Base-by-base conservation (phyloP, 305 asterid species). In the Withania somnifera region DNA sequence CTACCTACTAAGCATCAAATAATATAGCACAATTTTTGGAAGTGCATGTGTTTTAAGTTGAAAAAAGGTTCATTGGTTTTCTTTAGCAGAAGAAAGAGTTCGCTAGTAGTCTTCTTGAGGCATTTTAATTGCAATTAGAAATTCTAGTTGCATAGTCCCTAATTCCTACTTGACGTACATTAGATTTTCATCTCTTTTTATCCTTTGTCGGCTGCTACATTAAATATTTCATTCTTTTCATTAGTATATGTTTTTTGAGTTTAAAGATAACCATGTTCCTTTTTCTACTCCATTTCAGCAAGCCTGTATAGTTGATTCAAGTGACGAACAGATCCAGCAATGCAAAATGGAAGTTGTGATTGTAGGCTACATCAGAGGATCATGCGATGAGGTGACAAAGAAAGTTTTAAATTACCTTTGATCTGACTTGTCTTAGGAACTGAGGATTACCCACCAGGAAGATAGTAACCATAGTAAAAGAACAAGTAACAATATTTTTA, bases 281-380 rank as follows among this genome's bases (percentile, higher is more conserved):
- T 51, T 66, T 60, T 22, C 50, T 84, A 81, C 82, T 61, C 77
- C 76, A 69, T 81, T 68, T 30, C 91, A 93, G 98, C 85, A 89
- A 88, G 90, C 88, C 77, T 88, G 87, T 79, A 32, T 89, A 50
- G 42, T 91, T 14, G 83, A 88, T 52, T 89, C 82, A 77, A 82
- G 71, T 77, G 85, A 83, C 5, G 88, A 71, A 26, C 66, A 81
- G 80, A 40, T 61, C 50, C 6, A 86, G 42, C 93, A 89, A 75
- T 57, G 81, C 52, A 81, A 87, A 82, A 87, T 93, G 90, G 91
- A 92, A 88, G 69, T 93, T 83, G 66, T 89, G 81, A 82, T 93
- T n/a, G 91, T 89, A 64, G 98, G 97, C 82, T 92, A 87, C 90
- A 87, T 91, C 87, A 89, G 89, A 84, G 89, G 95, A 86, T 85